These are phyloP conservation scores for Talaromyces albobiverticillius DNA, from an alignment of 2,329 filamentous ascomycete genomes.

Conservation along the genomic window DNA sequence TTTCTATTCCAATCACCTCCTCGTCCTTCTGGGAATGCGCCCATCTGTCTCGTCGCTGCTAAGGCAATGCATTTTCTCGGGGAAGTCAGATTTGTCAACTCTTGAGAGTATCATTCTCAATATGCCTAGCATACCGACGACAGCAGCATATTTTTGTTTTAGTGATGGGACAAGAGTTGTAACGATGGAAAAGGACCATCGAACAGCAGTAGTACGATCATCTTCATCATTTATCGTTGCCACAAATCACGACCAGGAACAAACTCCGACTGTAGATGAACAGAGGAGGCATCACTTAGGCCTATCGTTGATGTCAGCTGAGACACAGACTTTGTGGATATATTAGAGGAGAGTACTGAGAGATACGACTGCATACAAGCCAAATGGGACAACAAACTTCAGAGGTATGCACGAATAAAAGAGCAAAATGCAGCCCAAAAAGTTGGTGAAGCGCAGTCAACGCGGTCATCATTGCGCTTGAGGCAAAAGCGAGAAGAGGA, in stretches of 20 bases:
- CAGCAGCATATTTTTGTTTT: conserved; percentile 58
- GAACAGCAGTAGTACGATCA: conserved; percentile 42
- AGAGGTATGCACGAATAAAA: conserved; percentile 14
- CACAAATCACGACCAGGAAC: conserved; percentile 54
- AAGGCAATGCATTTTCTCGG: conserved; percentile 39
- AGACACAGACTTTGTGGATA: conserved; percentile 21
- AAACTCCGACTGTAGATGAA: conserved; percentile 17
- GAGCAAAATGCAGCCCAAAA: not conserved
- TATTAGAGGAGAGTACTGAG: conserved; percentile 34
- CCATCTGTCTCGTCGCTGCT: conserved; percentile 54
- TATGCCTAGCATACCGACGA: conserved; percentile 32
- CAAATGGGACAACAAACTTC: conserved; percentile 36
- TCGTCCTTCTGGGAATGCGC: conserved; percentile 54
- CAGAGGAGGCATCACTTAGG: conserved; percentile 19
- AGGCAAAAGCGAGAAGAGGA: not conserved
- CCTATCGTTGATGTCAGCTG: conserved; percentile 17
- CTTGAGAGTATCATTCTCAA: not conserved
- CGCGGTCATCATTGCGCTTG: not conserved
- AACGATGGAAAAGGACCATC: conserved; percentile 57
- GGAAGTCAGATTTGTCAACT: not conserved
- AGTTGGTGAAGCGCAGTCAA: not conserved
- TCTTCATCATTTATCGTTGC: conserved; percentile 53
- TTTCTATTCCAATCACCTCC: conserved; percentile 49
- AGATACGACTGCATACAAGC: conserved; percentile 34
- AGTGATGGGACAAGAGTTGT: conserved; percentile 48